Base-by-base conservation (phyloP, 139 green algal genomes). In the Trebouxia sp. region DNA sequence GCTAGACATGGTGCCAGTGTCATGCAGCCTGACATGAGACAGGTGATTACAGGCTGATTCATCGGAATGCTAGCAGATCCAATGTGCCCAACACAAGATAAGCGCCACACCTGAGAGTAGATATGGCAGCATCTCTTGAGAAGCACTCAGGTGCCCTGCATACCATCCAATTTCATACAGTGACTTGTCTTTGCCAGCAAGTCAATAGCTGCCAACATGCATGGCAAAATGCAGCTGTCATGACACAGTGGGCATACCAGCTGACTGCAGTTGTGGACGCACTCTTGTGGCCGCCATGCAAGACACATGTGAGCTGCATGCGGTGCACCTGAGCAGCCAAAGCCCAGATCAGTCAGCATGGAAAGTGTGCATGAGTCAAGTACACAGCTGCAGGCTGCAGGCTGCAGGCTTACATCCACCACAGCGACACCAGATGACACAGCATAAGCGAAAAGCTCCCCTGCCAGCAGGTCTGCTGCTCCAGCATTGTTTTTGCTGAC, bases 391-490 rank as follows among this genome's bases (percentile, higher is more conserved):
- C 22, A 28, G 17, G 9, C 0, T 78, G 69, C 41, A 75, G 45
- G 41, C 55, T 5, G 37, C 28, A 26, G 35, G 6, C 88, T 84
- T 37, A 92, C 89, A 72, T 93, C 89, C 22, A 89, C 48, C 1
- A 93, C 82, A 6, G 85, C 70, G 0, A 96, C 56, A 4, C 78
- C 77, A 24, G 90, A 90, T 8, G 80, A 83, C 28, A 90, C 89
- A 0, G 83, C 92, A 79, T 94, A 96, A 1, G 92, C 92, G 37
- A 96, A 85, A 3, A 91, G 82, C 65, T 89, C 78, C 9, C 85
- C 87, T 12, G 86, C 88, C 30, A 92, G 65, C 15, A 94, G 28
- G 39, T 92, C 89, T 38, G 82, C 82, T 7, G 88, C 86, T 10
- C 86, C 87, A 6, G 65, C 51, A 65, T 93, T 92, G 1, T 58